Conservation (phyloP, 108 stramenopile genomes). For the Nitzschia putrida region DNA sequence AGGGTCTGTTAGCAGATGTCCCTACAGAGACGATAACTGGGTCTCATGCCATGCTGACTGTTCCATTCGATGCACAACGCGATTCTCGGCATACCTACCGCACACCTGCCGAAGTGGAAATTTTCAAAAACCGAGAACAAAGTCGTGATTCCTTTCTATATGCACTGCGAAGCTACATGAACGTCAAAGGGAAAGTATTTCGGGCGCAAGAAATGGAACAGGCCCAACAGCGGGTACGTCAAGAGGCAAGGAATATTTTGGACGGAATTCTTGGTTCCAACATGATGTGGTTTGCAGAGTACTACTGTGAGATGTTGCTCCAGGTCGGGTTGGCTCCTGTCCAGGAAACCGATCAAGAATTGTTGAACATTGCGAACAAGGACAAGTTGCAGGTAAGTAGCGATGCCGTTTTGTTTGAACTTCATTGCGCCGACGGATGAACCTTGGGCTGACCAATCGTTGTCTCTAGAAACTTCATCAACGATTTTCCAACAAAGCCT, state of each 20-base stretch:
- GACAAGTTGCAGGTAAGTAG: conserved; percentile 60
- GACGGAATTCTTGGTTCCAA: conserved; percentile 46
- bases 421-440: neutral
- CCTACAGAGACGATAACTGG: conserved; percentile 26
- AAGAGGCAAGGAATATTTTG: conserved; percentile 52
- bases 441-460: neutral
- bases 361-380: conserved; percentile 63
- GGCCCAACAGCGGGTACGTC: conserved; percentile 39
- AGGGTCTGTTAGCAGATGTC: neutral
- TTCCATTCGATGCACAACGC: conserved; percentile 70
- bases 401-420: neutral
- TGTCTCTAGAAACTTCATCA: conserved; percentile 64
- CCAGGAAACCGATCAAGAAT: conserved; percentile 78
- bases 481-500: conserved; percentile 51
- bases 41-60: conserved; percentile 58
- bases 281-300: conserved; percentile 73
- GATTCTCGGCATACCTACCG: conserved; percentile 81
- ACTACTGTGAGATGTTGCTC: conserved; percentile 74
- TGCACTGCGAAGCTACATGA: conserved; percentile 72
- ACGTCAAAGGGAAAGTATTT: conserved; percentile 58
- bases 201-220: conserved; percentile 45
- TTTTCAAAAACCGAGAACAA: conserved; percentile 80
- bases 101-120: conserved; percentile 41
- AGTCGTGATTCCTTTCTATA: conserved; percentile 73
- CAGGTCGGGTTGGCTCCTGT: conserved; percentile 77